Percentiles rank a stretch among this genome's conserved stretches.
These are phyloP conservation scores for Aspergillus sp. DNA, from an alignment of 2,329 filamentous ascomycete species.

Conservation along the genomic window DNA sequence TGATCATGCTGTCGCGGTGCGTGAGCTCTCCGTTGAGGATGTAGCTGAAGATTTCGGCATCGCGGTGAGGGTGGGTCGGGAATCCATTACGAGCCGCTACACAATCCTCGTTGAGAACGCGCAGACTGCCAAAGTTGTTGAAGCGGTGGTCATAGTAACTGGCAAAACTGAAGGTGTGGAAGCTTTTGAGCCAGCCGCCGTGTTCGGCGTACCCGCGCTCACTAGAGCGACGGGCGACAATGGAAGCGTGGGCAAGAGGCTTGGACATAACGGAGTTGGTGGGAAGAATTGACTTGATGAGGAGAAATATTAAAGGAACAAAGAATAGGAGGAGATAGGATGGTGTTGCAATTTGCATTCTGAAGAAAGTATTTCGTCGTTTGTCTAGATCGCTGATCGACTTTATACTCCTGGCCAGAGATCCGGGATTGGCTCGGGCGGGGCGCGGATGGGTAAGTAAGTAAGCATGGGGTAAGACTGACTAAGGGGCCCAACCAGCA, in stretches of 20 bases:
- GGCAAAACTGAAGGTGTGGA: constrained; percentile 84
- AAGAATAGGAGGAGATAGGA: background rate
- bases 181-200: constrained; percentile 84
- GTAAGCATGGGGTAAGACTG: constrained; percentile 13
- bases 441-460: constrained; percentile 7
- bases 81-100: constrained; percentile 75
- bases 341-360: constrained; percentile 1
- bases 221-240: constrained; percentile 71
- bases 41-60: constrained; percentile 90
- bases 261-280: constrained; percentile 57
- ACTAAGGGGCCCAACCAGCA: background rate
- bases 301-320: background rate
- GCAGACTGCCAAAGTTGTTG: constrained; percentile 71
- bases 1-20: constrained; percentile 82
- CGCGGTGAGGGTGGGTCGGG: constrained; percentile 79
- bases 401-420: constrained; percentile 2
- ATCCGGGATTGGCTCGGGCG: background rate
- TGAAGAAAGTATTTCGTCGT: background rate
- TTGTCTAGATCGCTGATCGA: constrained; percentile 6
- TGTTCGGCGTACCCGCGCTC: constrained; percentile 76
- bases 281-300: background rate
- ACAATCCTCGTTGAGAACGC: constrained; percentile 87
- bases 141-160: constrained; percentile 67
- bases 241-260: constrained; percentile 67
- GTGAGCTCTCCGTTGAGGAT: constrained; percentile 83